Evolutionary conservation across 2,329 filamentous ascomycete species (phyloP), one percentile per base, ranked within the genome.

Genomic region (Calonectria hawksworthii): DNA sequence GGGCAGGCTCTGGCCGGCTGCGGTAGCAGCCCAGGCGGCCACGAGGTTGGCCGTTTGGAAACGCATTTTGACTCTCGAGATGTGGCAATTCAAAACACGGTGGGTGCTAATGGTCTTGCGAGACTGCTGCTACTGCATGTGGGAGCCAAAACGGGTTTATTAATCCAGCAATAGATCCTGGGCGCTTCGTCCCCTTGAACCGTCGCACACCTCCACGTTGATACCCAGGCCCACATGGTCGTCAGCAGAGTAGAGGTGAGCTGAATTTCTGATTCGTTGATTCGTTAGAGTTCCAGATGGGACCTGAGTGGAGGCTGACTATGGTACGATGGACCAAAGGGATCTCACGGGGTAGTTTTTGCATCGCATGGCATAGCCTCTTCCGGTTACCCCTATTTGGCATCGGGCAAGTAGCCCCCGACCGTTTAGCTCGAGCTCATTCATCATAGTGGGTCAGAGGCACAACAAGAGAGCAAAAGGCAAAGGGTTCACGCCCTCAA

Each of bases 81-180:
- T 32, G 10, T 38, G 56, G 36, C 14, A 32, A 38, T 41, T 28
- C 16, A 61, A 41, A 16, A 18, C 56, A 28, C 34, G 34, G n/a
- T 61, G 56, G 34, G 34, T 41, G 34, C 36, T 38, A 47, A 41
- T 38, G n/a, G 34, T 41, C 32, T 61, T 14, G 32, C 56, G 41
- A 36, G 32, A 14, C 32, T 13, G 23, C 30, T 14, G 21, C 34
- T 13, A 38, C 32, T 18, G 21, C 34, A 16, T 5, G 21, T 61
- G 56, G 56, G 34, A 41, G 56, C 34, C 56, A 41, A 61, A 61
- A 61, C 36, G 34, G 18, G 36, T 61, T 61, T 61, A 61, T 61
- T 61, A 61, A 61, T 61, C 56, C 34, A 26, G 56, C 34, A 36
- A 32, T 34, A 38, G n/a, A 61, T 61, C 3, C 56, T 41, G n/a